These are phyloP conservation scores for Penicillium hesseltinei DNA, from an alignment of 2,329 filamentous ascomycete species.

Conservation along the genomic window DNA sequence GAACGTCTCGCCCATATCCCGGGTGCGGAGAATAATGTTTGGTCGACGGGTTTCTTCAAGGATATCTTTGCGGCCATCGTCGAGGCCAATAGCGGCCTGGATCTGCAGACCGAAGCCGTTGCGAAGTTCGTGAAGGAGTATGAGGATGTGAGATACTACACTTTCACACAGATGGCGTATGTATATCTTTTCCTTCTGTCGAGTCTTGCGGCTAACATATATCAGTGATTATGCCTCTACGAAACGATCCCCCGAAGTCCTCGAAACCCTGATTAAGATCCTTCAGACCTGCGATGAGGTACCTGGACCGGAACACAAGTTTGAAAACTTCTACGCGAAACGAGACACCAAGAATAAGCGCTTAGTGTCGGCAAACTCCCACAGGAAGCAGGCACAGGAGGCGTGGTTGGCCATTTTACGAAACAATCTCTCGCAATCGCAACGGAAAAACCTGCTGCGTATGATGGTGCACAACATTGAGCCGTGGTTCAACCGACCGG, in stretches of 20 bases:
- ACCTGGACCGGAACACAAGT: constrained; percentile 48
- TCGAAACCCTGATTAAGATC: constrained; percentile 41
- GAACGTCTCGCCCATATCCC: constrained; percentile 66
- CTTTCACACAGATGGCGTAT: constrained; percentile 71
- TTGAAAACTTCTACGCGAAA: constrained; percentile 38
- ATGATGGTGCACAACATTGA: constrained; percentile 75
- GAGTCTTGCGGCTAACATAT: constrained; percentile 6
- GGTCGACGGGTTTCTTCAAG: constrained; percentile 70
- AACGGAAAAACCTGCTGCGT: constrained; percentile 75
- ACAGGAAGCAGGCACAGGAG: constrained; percentile 78
- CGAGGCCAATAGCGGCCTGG: constrained; percentile 54
- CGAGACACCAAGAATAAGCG: constrained; percentile 67
- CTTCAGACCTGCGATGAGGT: constrained; percentile 62
- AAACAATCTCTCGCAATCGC: constrained; percentile 62
- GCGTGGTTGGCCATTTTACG: constrained; percentile 80
- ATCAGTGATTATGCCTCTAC: constrained; percentile 37
- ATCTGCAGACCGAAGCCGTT: constrained; percentile 68
- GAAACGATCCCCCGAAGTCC: constrained; percentile 26
- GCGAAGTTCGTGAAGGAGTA: constrained; percentile 75
- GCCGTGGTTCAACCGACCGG: constrained; percentile 84
- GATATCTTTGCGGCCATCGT: constrained; percentile 65
- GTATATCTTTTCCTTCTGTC: constrained; percentile 30
- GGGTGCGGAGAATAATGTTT: constrained; percentile 63
- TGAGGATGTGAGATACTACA: constrained; percentile 82
- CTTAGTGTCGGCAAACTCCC: constrained; percentile 63